Evolutionary conservation across 1,284 basidiomycete species (phyloP).

Genomic region (Porphyrellus sp.): DNA sequence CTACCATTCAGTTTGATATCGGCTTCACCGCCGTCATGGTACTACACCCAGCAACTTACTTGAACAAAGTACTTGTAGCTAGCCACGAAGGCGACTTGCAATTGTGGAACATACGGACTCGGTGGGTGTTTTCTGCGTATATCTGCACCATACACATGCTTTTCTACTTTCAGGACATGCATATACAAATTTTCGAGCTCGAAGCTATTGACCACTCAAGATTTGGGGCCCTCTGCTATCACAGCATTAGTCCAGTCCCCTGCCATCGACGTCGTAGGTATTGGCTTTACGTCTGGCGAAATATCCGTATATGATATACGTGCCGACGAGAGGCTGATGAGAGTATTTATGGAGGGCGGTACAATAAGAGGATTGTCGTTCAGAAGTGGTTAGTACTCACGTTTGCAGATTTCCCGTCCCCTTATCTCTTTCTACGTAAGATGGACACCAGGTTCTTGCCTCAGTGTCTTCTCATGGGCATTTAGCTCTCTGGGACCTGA

Average conservation of each 20-base stretch:
- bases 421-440: conserved; percentile 39
- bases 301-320: conserved; percentile 89
- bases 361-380: conserved; percentile 78
- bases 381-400: conserved; percentile 66
- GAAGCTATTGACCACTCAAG: conserved; percentile 47
- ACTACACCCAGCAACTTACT: conserved; percentile 93
- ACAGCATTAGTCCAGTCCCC: conserved; percentile 88
- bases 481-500: conserved; percentile 89
- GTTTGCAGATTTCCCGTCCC: neutral
- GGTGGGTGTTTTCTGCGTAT: conserved; percentile 46
- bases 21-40: conserved; percentile 82
- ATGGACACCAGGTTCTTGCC: conserved; percentile 84
- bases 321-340: conserved; percentile 84
- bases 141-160: conserved; percentile 1
- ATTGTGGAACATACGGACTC: conserved; percentile 91
- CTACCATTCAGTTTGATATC: conserved; percentile 67
- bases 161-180: conserved; percentile 47
- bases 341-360: conserved; percentile 85
- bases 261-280: conserved; percentile 91
- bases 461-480: conserved; percentile 85
- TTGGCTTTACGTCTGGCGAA: conserved; percentile 87
- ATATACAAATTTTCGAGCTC: conserved; percentile 61
- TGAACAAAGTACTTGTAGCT: conserved; percentile 92
- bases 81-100: conserved; percentile 82
- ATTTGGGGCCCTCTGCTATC: conserved; percentile 53